Base-by-base conservation (phyloP, 208 protist genomes). In the Porcisia hertigi region DNA sequence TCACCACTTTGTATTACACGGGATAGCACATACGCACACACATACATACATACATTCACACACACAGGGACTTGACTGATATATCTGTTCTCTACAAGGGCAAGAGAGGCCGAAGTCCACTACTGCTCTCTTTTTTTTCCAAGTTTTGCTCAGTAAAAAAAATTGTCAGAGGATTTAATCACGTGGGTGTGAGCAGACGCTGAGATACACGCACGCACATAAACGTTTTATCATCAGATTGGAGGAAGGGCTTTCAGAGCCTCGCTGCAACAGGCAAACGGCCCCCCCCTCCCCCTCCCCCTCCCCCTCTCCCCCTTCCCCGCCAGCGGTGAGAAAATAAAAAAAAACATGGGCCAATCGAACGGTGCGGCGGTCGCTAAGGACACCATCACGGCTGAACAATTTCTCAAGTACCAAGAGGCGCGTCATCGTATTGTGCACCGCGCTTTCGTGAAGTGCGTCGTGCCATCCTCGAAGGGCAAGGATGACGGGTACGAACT, bases 361-460 rank as follows among this genome's bases (percentile, higher is more conserved):
- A 86, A 88, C 69, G 80, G 86, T 4, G 52, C 83, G 34, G 83
- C 59, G 41, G 75, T 94, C 7, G 83, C 83, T 36, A 83, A 78
- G 54, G 93, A 97, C 75, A 97, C 93, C 39, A 72, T 95, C 65
- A 64, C 81, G 57, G 69, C 83, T 11, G 93, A 97, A 72, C 91
- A 97, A 76, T 94, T 87, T 69, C 84, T 90, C 41, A 71, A 84
- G 25, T 87, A 92, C 72, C 84, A 94, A 20, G 79, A 85, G 69
- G 84, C 88, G 1, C 88, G 84, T 14, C 91, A 95, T 69, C 71
- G 75, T 16, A 83, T 88, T 3, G 84, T 92, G 30, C 84, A 91
- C 57, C 80, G 81, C 55, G 89, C 85, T 36, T 97, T 95, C 75
- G 80, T 86, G 6, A 97, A 94, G 81, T 97, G 93, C 62, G 87